phyloP scores from a whole-genome alignment of 257 asterid genomes.

The Henckelia pumila region DNA sequence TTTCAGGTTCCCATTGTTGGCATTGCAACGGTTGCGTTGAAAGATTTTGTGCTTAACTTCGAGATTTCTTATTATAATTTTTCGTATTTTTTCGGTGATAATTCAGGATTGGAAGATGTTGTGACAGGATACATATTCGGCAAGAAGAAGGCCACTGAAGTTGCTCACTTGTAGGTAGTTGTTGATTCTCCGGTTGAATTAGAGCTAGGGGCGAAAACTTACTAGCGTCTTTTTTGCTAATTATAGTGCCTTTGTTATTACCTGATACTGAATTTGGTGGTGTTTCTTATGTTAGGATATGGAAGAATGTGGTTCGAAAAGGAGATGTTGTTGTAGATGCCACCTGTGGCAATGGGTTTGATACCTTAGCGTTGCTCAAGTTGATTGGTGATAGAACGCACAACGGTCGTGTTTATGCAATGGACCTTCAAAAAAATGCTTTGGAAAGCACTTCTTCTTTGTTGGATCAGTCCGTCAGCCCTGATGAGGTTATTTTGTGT shows the following conservation, averaged over 20 bases:
- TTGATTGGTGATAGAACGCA: slow-evolving; percentile 52
- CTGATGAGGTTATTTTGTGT: slow-evolving; percentile 49
- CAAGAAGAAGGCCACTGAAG: slow-evolving; percentile 74
- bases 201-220: background rate
- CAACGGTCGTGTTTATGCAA: slow-evolving; percentile 71
- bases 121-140: slow-evolving; percentile 73
- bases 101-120: slow-evolving; percentile 60
- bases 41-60: background rate
- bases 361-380: slow-evolving; percentile 69
- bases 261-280: slow-evolving; percentile 1
- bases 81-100: background rate
- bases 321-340: slow-evolving; percentile 89
- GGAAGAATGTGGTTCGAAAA: slow-evolving; percentile 74
- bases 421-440: slow-evolving; percentile 85
- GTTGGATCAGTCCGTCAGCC: slow-evolving; percentile 53
- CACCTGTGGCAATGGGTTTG: slow-evolving; percentile 95
- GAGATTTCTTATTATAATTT: background rate
- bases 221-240: background rate
- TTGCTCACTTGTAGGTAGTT: slow-evolving; percentile 84
- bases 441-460: slow-evolving; percentile 66
- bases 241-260: background rate
- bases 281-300: slow-evolving; percentile 42
- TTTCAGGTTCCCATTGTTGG: slow-evolving; percentile 31
- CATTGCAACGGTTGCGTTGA: background rate
- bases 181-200: background rate